A percentile compares a stretch with the other conserved stretches of the same genome.
Evolutionary conservation across 2,329 filamentous ascomycete genomes (phyloP).

Genomic region (Aspergillus cejpii): DNA sequence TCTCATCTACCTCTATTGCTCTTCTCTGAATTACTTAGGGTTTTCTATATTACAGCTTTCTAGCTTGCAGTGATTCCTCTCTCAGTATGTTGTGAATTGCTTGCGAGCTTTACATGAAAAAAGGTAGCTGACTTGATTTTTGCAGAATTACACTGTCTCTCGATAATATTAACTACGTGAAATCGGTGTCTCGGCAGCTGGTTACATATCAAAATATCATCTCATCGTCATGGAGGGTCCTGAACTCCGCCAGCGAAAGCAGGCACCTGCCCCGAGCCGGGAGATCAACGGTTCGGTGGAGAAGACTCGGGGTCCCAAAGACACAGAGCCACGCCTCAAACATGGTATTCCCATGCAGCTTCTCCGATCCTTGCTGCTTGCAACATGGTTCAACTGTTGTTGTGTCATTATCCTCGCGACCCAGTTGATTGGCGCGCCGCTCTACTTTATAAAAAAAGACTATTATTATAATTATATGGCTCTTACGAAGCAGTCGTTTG

Average conservation of each 20-base stretch:
- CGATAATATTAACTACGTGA: not conserved
- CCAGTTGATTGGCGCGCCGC: slow-evolving; percentile 54
- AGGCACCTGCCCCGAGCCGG: slow-evolving; percentile 11
- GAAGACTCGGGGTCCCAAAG: slow-evolving; percentile 15
- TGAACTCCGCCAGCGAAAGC: slow-evolving; percentile 31
- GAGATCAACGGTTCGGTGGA: slow-evolving; percentile 13
- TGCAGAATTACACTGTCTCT: no score
- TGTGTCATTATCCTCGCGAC: slow-evolving; percentile 45
- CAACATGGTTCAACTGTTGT: slow-evolving; percentile 43
- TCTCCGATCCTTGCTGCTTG: slow-evolving; percentile 40
- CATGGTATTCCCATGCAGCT: slow-evolving; percentile 43
- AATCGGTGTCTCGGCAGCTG: not conserved
- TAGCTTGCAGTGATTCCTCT: no score
- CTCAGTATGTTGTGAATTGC: no score
- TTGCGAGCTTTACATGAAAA: not conserved
- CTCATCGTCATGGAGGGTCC: slow-evolving; percentile 26
- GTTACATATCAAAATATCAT: not conserved
- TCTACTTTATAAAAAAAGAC: slow-evolving; percentile 55
- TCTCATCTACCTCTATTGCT: no score
- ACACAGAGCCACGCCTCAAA: slow-evolving; percentile 36
- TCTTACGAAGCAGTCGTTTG: slow-evolving; percentile 59
- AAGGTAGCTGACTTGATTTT: not conserved
- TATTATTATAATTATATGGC: slow-evolving; percentile 61
- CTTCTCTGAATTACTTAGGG: no score
- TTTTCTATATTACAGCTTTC: no score